These are phyloP conservation scores for Pseudocercospora pini-densiflorae DNA, from an alignment of 2,329 filamentous ascomycete species.

Conservation along the genomic window DNA sequence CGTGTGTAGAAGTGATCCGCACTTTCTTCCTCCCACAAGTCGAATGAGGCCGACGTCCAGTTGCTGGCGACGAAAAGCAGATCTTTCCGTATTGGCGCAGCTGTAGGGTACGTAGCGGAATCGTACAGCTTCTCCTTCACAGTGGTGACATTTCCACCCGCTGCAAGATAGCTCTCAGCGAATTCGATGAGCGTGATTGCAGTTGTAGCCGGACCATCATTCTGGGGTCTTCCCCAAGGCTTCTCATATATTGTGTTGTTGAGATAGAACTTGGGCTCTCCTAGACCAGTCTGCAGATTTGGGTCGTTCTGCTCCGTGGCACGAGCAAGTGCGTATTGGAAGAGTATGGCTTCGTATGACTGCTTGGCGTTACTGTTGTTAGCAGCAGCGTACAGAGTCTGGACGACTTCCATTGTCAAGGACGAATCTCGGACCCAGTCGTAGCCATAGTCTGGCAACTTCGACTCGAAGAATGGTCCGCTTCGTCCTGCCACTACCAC, in stretches of 20 bases:
- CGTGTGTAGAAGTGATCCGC: constrained; percentile 40
- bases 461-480: constrained; percentile 33
- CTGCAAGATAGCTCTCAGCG: constrained; percentile 35
- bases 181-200: constrained; percentile 40
- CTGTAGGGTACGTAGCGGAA: constrained; percentile 29
- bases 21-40: constrained; percentile 41
- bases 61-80: constrained; percentile 40
- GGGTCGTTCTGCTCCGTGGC: constrained; percentile 40
- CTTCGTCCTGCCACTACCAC: constrained; percentile 40
- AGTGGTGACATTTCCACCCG: constrained; percentile 33
- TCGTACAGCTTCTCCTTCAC: constrained; percentile 38
- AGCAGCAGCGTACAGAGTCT: constrained; percentile 34
- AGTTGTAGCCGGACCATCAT: constrained; percentile 40
- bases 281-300: constrained; percentile 37
- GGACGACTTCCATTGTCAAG: constrained; percentile 39
- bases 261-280: constrained; percentile 41
- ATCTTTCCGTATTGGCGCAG: constrained; percentile 37
- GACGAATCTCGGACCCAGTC: constrained; percentile 40
- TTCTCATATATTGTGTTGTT: constrained; percentile 39
- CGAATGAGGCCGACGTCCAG: constrained; percentile 36
- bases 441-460: constrained; percentile 40
- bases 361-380: constrained; percentile 26
- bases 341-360: constrained; percentile 33
- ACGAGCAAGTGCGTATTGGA: constrained; percentile 35
- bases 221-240: constrained; percentile 42